Conservation (phyloP, 2,329 filamentous ascomycete genomes). For the Didymella segeticola region DNA sequence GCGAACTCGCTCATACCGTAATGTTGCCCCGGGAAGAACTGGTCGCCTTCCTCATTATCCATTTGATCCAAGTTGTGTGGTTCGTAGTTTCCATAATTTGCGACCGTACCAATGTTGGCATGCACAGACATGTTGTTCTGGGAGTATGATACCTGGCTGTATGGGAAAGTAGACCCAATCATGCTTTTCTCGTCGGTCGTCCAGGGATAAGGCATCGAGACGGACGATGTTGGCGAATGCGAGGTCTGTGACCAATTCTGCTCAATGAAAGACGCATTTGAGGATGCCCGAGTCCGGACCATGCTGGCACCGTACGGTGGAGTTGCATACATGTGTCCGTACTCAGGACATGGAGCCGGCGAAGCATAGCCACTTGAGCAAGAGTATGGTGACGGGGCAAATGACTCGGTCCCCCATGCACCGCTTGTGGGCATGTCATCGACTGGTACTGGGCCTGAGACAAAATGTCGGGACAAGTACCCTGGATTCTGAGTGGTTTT, state of each 20-base stretch:
- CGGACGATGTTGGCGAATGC: slow-evolving; percentile 44
- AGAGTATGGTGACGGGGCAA: slow-evolving; percentile 41
- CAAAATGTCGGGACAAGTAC: slow-evolving; percentile 19
- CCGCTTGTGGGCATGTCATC: slow-evolving; percentile 27
- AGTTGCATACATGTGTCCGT: slow-evolving; percentile 38
- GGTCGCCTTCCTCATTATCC: slow-evolving; percentile 45
- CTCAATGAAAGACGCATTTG: slow-evolving; percentile 46
- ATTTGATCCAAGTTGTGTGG: slow-evolving; percentile 44
- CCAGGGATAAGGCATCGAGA: slow-evolving; percentile 45
- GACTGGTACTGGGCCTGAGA: slow-evolving; percentile 25
- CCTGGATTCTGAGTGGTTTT: slow-evolving; percentile 25
- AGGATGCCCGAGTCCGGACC: slow-evolving; percentile 45
- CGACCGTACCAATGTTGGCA: slow-evolving; percentile 29
- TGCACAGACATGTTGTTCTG: slow-evolving; percentile 32
- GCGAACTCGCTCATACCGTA: slow-evolving; percentile 48
- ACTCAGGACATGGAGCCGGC: slow-evolving; percentile 33
- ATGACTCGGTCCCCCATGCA: slow-evolving; percentile 36
- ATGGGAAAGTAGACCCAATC: slow-evolving; percentile 31
- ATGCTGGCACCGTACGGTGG: slow-evolving; percentile 33
- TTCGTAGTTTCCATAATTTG: slow-evolving; percentile 35
- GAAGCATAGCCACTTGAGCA: slow-evolving; percentile 46
- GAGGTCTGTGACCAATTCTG: slow-evolving; percentile 39
- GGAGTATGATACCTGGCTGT: slow-evolving; percentile 33
- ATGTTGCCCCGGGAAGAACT: slow-evolving; percentile 46
- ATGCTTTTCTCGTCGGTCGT: slow-evolving; percentile 38